A percentile compares a stretch with the other conserved stretches of the same genome.
Evolutionary conservation across 192 early-diverging fungal genomes (phyloP).

Genomic region (Umbelopsis isabellina): DNA sequence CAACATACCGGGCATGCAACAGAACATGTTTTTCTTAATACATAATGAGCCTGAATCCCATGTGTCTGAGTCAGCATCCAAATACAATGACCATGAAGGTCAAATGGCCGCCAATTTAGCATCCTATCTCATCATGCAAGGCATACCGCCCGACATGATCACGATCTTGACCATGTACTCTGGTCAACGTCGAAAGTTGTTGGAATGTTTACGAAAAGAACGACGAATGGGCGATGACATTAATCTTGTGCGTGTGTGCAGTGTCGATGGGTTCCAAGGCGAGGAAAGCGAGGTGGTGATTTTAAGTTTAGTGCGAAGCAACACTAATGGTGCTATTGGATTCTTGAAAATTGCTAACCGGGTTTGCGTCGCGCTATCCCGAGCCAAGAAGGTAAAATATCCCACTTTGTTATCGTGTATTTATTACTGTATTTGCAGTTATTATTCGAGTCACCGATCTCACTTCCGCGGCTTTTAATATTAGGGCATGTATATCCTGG

Average conservation of each 20-base stretch:
- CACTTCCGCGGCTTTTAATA: background rate
- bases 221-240: slow-evolving; percentile 20
- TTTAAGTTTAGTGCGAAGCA: slow-evolving; percentile 91
- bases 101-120: slow-evolving; percentile 52
- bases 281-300: slow-evolving; percentile 99
- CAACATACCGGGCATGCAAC: slow-evolving; percentile 47
- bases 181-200: slow-evolving; percentile 48
- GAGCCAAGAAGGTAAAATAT: slow-evolving; percentile 53
- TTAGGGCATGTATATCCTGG: slow-evolving; percentile 60
- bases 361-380: slow-evolving; percentile 57
- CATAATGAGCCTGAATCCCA: slow-evolving; percentile 50
- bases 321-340: slow-evolving; percentile 80
- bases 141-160: slow-evolving; percentile 51
- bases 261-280: slow-evolving; percentile 97
- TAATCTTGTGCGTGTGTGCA: slow-evolving; percentile 85
- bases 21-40: slow-evolving; percentile 56
- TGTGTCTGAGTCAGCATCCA: slow-evolving; percentile 47
- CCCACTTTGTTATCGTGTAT: background rate
- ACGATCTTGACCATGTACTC: slow-evolving; percentile 62
- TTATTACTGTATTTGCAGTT: slow-evolving; percentile 17
- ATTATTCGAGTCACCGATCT: background rate
- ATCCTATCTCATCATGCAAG: slow-evolving; percentile 53
- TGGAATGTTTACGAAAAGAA: slow-evolving; percentile 38
- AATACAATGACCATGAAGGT: slow-evolving; percentile 50
- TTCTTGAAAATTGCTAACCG: slow-evolving; percentile 74